Conservation (phyloP, 106 monocot genomes). For the Cymbidium sinense region DNA sequence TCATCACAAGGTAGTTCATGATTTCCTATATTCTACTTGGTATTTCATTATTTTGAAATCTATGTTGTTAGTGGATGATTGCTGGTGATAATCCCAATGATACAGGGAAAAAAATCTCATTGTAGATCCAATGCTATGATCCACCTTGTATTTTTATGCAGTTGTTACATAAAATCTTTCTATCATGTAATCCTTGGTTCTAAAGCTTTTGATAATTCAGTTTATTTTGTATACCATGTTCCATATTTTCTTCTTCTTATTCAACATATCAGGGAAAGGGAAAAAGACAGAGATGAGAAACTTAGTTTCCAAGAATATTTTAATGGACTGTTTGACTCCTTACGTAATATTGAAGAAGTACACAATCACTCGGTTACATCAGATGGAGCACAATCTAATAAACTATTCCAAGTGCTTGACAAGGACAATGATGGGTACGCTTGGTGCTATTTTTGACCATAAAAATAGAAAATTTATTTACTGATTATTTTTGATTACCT, state of each 20-base stretch:
- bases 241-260: neutral
- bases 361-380: constrained; percentile 34
- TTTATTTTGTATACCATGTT: neutral
- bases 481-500: constrained; percentile 13
- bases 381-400: constrained; percentile 43
- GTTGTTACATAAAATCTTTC: neutral
- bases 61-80: neutral
- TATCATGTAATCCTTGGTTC: neutral
- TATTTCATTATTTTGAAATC: neutral
- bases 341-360: constrained; percentile 49
- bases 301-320: constrained; percentile 83
- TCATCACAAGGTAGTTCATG: too few species aligned
- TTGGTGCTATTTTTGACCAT: constrained; percentile 5
- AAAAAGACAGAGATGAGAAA: constrained; percentile 81
- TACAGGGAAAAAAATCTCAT: neutral
- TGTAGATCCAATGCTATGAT: neutral
- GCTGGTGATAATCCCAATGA: neutral
- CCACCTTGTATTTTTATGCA: neutral
- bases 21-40: neutral
- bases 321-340: constrained; percentile 63
- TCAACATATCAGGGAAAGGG: constrained; percentile 56
- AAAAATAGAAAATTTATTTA: neutral
- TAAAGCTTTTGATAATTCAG: neutral
- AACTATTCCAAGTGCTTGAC: constrained; percentile 70
- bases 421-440: constrained; percentile 65